A percentile compares a stretch with the other conserved stretches of the same genome.
Evolutionary conservation across 1,284 basidiomycete species (phyloP).

Genomic region (Ustilago nuda): DNA sequence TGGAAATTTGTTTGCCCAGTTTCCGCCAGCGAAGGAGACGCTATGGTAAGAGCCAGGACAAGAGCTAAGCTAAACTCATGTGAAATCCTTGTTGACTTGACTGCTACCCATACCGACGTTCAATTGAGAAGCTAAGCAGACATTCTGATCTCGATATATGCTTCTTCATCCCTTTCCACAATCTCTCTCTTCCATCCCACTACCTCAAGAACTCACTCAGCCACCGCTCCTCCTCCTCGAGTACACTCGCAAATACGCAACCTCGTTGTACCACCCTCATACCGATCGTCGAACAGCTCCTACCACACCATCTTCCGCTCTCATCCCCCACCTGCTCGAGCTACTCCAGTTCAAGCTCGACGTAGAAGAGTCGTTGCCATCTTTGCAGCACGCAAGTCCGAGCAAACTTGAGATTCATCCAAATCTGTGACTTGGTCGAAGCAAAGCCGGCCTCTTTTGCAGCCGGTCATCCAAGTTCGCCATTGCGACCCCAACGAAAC

Average conservation of each 20-base stretch:
- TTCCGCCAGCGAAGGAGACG: neutral
- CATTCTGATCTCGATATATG: slow-evolving; percentile 1
- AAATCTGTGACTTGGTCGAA: too few species aligned
- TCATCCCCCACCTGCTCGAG: neutral
- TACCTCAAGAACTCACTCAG: neutral
- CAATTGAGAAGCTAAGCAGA: neutral
- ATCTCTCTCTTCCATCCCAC: neutral
- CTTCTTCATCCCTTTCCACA: neutral
- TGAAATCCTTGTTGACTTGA: neutral
- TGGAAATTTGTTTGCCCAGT: slow-evolving; percentile 2
- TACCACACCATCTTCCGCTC: neutral
- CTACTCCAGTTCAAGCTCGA: neutral
- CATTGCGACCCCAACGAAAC: neutral
- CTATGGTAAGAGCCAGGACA: slow-evolving; percentile 24
- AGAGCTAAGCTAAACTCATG: slow-evolving; percentile 12
- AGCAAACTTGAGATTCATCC: too few species aligned
- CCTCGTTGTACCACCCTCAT: neutral
- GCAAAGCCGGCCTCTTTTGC: too few species aligned
- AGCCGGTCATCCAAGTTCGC: neutral
- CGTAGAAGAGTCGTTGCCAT: too few species aligned
- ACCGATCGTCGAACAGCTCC: neutral
- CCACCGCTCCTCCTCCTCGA: neutral
- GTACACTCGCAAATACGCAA: neutral
- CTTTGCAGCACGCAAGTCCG: too few species aligned
- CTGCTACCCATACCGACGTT: slow-evolving; percentile 9